These are phyloP conservation scores for Persicaria tinctoria DNA, from an alignment of 148 eudicot species.

Conservation along the genomic window DNA sequence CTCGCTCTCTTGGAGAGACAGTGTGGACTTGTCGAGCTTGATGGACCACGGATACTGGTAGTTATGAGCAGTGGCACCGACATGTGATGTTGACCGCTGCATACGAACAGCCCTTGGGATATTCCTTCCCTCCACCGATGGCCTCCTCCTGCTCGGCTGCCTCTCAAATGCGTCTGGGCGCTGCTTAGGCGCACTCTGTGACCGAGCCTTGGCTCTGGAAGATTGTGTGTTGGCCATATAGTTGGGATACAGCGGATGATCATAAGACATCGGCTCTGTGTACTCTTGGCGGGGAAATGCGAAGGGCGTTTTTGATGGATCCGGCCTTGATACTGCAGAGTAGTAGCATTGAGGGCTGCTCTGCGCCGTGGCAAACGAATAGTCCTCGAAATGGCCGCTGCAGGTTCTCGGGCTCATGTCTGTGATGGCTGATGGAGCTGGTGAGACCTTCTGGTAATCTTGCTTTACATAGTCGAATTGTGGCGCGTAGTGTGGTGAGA, in stretches of 20 bases:
- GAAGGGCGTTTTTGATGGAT: slow-evolving; percentile 25
- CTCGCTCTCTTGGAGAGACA: slow-evolving; percentile 76
- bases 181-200: slow-evolving; percentile 93
- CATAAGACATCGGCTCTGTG: slow-evolving; percentile 47
- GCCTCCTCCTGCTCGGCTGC: slow-evolving; percentile 51
- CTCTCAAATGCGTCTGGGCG: slow-evolving; percentile 61
- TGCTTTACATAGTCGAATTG: slow-evolving; percentile 21
- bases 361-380: slow-evolving; percentile 48
- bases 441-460: slow-evolving; percentile 46
- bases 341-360: slow-evolving; percentile 68
- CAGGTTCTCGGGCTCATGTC: slow-evolving; percentile 65
- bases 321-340: slow-evolving; percentile 42
- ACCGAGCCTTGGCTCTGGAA: slow-evolving; percentile 71
- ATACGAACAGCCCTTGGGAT: slow-evolving; percentile 73
- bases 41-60: slow-evolving; percentile 64
- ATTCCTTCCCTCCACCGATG: slow-evolving; percentile 73
- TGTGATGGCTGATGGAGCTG: slow-evolving; percentile 59
- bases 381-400: slow-evolving; percentile 77
- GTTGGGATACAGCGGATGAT: slow-evolving; percentile 51
- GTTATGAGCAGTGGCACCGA: slow-evolving; percentile 54
- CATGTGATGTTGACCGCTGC: slow-evolving; percentile 90
- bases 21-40: slow-evolving; percentile 62
- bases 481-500: slow-evolving; percentile 28
- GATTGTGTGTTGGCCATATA: slow-evolving; percentile 96
- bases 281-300: slow-evolving; percentile 39